These are phyloP conservation scores for Porcisia hertigi DNA, from an alignment of 208 protist genomes.

Conservation along the genomic window DNA sequence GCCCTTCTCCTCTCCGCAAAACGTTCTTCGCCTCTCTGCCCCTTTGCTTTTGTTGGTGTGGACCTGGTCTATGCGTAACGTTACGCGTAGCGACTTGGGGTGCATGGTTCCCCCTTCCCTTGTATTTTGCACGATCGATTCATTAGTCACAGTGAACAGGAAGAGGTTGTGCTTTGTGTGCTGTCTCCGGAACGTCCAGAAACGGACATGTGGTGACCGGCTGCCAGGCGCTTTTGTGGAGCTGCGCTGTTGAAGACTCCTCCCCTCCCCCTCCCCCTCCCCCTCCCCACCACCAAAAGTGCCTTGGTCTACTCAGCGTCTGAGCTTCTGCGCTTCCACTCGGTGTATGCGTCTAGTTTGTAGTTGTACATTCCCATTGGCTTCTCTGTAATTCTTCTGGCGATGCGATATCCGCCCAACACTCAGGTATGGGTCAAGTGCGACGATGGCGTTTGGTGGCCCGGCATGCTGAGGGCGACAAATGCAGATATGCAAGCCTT, in stretches of 20 bases:
- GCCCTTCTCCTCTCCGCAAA: background rate
- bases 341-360: background rate
- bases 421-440: constrained; percentile 80
- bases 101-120: background rate
- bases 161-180: background rate
- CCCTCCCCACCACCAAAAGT: too few relatives aligned
- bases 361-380: background rate
- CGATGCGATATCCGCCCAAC: constrained; percentile 45
- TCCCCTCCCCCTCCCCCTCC: too few relatives aligned
- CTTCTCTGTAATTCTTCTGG: background rate
- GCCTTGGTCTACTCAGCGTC: background rate
- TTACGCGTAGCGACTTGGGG: background rate
- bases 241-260: background rate
- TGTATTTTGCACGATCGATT: background rate
- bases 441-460: constrained; percentile 87
- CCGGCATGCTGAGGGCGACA: constrained; percentile 41
- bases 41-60: background rate
- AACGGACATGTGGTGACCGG: background rate
- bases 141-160: background rate
- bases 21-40: background rate
- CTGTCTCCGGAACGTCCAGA: background rate
- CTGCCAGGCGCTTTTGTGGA: background rate
- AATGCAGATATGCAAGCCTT: constrained; percentile 32
- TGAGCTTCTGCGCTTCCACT: background rate
- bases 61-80: background rate